A percentile compares a stretch with the other conserved stretches of the same genome.
Conservation (phyloP, 768 basidiomycete genomes). For the Calocybe gangraenosa region DNA sequence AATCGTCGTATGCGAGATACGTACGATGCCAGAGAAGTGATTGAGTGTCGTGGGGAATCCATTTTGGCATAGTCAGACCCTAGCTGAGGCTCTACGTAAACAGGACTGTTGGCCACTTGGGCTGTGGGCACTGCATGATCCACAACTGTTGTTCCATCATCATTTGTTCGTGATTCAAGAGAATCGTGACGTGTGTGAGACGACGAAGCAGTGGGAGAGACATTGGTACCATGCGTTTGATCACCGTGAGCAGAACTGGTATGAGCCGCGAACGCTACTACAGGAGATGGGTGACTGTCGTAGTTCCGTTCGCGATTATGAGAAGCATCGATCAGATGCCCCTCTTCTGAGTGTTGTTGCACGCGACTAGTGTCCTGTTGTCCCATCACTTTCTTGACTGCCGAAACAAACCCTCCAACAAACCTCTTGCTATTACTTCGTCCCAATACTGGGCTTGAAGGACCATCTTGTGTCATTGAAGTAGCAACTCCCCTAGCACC, state of each 20-base stretch:
- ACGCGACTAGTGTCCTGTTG: neutral
- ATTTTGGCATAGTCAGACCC: conserved; percentile 32
- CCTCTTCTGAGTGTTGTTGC: conserved; percentile 4
- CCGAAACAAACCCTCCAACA: conserved; percentile 6
- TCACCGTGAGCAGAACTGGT: neutral
- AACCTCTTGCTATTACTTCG: conserved; percentile 6
- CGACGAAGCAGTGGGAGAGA: conserved; percentile 3
- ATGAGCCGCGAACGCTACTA: neutral
- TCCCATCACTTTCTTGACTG: conserved; percentile 13
- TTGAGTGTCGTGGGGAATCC: conserved; percentile 21
- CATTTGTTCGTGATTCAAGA: conserved; percentile 2
- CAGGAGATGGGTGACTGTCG: conserved; percentile 1
- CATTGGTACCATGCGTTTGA: neutral
- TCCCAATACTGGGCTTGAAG: neutral
- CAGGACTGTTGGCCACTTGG: conserved; percentile 17
- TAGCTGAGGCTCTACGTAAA: conserved; percentile 23
- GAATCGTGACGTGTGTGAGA: conserved; percentile 7
- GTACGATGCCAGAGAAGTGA: conserved; percentile 24
- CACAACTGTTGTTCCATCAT: conserved; percentile 12
- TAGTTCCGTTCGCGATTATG: neutral
- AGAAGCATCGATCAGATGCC: neutral
- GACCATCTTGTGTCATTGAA: neutral
- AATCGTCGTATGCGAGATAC: conserved; percentile 25
- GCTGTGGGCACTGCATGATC: conserved; percentile 9
- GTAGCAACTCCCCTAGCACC: neutral